phyloP scores from a whole-genome alignment of 441 rosid genomes.

The Gossypium gossypioides region DNA sequence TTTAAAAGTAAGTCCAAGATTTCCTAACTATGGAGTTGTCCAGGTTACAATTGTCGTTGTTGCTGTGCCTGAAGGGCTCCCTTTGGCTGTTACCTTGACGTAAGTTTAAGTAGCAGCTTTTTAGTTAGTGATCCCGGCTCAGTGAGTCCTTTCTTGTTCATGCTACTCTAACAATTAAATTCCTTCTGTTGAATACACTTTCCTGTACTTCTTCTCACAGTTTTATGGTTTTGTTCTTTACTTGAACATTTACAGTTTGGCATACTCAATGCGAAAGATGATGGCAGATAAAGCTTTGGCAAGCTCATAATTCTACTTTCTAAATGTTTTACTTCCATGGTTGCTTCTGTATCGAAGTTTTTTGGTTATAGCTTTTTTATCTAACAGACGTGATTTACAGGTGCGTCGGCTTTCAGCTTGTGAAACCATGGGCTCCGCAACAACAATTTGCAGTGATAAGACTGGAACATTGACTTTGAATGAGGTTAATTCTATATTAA shows the following conservation, averaged over 20 bases:
- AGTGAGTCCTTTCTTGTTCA: neutral
- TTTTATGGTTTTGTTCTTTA: slow-evolving; percentile 4
- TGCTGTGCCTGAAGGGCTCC: slow-evolving; percentile 99
- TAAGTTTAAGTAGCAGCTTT: slow-evolving; percentile 30
- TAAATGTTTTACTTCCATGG: neutral
- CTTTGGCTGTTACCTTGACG: slow-evolving; percentile 97
- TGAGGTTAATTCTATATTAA: slow-evolving; percentile 38
- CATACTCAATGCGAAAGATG: slow-evolving; percentile 95
- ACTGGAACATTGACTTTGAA: slow-evolving; percentile 90
- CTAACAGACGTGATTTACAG: slow-evolving; percentile 38
- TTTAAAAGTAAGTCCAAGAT: neutral
- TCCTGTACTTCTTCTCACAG: neutral
- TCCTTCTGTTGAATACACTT: neutral
- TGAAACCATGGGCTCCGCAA: slow-evolving; percentile 98
- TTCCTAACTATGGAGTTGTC: slow-evolving; percentile 20
- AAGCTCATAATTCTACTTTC: slow-evolving; percentile 28
- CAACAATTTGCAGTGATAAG: slow-evolving; percentile 92
- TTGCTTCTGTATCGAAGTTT: slow-evolving; percentile 10
- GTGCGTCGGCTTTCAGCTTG: slow-evolving; percentile 95
- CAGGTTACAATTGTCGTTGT: slow-evolving; percentile 97
- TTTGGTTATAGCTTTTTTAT: slow-evolving; percentile 5
- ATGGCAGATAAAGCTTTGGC: slow-evolving; percentile 94
- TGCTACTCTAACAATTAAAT: slow-evolving; percentile 9
- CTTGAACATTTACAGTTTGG: slow-evolving; percentile 42
- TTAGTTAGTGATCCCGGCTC: neutral